Conservation (phyloP, 768 basidiomycete genomes). For the Russula abietina region DNA sequence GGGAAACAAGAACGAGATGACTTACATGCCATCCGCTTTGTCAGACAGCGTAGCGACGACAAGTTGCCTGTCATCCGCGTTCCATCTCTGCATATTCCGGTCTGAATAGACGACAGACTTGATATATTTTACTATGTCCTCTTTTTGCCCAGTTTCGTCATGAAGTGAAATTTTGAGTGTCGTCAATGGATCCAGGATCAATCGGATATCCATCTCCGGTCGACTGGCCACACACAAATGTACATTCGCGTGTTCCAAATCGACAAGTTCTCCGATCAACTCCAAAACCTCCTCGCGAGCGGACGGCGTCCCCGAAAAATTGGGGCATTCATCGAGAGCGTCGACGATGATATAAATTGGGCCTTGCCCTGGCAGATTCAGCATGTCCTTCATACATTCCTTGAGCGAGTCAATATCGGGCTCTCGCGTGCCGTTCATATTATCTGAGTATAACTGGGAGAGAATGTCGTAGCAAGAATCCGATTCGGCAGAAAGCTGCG, state of each 20-base stretch:
- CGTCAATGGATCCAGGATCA: background rate
- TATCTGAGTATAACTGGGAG: background rate
- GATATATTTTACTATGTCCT: background rate
- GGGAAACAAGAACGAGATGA: background rate
- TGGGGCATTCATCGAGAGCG: background rate
- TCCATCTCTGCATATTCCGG: background rate
- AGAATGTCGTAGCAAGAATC: background rate
- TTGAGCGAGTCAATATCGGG: background rate
- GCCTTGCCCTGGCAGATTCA: background rate
- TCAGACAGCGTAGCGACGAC: background rate
- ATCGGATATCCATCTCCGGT: background rate
- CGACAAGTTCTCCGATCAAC: background rate
- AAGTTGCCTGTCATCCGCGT: background rate
- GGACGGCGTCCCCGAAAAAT: background rate
- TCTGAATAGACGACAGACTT: background rate
- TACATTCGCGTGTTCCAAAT: background rate
- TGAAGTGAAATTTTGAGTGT: background rate
- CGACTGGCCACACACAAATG: background rate
- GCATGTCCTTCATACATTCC: background rate
- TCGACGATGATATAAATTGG: slow-evolving; percentile 4
- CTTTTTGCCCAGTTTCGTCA: background rate
- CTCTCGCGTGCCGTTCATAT: background rate
- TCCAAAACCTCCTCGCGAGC: background rate
- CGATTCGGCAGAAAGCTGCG: background rate
- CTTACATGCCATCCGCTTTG: slow-evolving; percentile 15